phyloP scores from a whole-genome alignment of 768 basidiomycete species.

The Auriculariales sp. region DNA sequence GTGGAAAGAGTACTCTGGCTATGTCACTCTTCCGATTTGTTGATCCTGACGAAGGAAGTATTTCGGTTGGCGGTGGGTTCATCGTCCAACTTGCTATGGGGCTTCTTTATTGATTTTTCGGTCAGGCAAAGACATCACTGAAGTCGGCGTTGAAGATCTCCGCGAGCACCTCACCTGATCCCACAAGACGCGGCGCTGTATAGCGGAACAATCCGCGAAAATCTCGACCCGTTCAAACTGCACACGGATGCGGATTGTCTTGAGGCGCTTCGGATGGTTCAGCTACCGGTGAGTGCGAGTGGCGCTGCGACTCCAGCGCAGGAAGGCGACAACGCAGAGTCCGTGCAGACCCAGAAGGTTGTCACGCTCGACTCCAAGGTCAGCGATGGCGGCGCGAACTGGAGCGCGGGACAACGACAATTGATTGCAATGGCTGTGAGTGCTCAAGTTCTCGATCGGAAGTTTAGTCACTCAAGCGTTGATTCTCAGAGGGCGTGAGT shows the following conservation, averaged over 20 bases:
- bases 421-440: constrained; percentile 61
- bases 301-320: constrained; percentile 24
- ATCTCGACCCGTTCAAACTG: constrained; percentile 32
- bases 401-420: constrained; percentile 85
- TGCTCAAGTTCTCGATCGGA: not conserved
- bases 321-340: constrained; percentile 9
- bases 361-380: constrained; percentile 67
- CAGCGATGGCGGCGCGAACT: constrained; percentile 76
- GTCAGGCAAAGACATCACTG: not conserved
- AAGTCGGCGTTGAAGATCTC: not conserved
- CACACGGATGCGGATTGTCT: constrained; percentile 67
- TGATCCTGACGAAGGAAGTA: not conserved
- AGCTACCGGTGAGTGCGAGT: constrained; percentile 21
- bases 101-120: no score
- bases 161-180: not conserved
- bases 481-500: not conserved
- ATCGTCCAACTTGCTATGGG: no score
- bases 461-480: not conserved
- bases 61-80: not conserved
- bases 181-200: constrained; percentile 4
- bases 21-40: not conserved
- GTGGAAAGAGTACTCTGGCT: constrained; percentile 28
- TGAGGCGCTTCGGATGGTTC: constrained; percentile 46
- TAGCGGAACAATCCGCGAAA: not conserved
- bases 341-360: constrained; percentile 33